Evolutionary conservation across 495 filamentous ascomycete species (phyloP).

Genomic region (Bombardia bombarda): DNA sequence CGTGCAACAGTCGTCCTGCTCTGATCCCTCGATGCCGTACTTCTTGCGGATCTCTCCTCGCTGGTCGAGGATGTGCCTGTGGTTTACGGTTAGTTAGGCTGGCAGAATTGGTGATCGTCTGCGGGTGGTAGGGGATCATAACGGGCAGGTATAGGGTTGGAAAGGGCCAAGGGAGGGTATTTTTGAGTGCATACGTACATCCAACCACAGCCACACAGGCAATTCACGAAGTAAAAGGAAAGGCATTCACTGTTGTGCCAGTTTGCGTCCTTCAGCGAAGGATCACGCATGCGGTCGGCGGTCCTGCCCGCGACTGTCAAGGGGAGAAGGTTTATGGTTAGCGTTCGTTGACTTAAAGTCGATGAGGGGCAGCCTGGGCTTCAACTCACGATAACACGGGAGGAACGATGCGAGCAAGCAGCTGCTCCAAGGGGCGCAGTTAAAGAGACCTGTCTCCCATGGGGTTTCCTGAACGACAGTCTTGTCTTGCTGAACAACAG

Average conservation of each 20-base stretch:
- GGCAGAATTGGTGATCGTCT: background rate
- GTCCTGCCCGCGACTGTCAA: slow-evolving; percentile 36
- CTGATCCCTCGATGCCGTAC: slow-evolving; percentile 42
- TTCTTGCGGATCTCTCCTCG: slow-evolving; percentile 40
- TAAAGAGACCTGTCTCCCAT: slow-evolving; percentile 1
- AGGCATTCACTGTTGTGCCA: slow-evolving; percentile 30
- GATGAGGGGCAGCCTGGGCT: background rate
- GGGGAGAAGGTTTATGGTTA: background rate
- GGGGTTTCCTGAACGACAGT: background rate
- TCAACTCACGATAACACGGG: background rate
- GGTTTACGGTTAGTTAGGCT: background rate
- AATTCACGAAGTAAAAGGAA: slow-evolving; percentile 5
- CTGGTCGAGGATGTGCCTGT: slow-evolving; percentile 35
- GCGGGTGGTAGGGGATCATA: too few species aligned
- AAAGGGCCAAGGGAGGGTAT: background rate
- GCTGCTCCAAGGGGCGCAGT: slow-evolving; percentile 1
- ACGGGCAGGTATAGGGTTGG: background rate
- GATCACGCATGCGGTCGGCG: slow-evolving; percentile 35
- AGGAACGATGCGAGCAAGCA: slow-evolving; percentile 1
- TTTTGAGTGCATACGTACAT: background rate
- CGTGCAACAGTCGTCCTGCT: slow-evolving; percentile 36
- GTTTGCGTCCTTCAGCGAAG: slow-evolving; percentile 28
- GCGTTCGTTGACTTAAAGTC: background rate
- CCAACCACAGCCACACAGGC: slow-evolving; percentile 15
- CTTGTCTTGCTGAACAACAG: background rate